Conservation (phyloP, 768 basidiomycete genomes). For the Suillus luteus region DNA sequence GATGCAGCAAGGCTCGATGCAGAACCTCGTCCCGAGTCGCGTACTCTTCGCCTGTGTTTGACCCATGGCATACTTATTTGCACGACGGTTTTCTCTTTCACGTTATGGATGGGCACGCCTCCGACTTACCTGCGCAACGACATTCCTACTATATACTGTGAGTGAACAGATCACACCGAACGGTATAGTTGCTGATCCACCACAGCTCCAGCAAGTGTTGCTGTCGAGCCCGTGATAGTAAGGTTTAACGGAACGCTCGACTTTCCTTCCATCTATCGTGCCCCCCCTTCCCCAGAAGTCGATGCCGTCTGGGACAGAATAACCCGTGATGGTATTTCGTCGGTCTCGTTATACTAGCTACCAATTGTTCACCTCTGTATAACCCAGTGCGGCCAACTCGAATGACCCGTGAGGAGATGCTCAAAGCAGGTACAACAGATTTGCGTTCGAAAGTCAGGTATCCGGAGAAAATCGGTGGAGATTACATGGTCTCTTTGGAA, state of each 20-base stretch:
- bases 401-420: conserved; percentile 12
- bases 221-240: conserved; percentile 11
- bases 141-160: conserved; percentile 3
- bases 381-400: neutral
- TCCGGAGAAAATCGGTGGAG: conserved; percentile 17
- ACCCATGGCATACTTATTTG: conserved; percentile 4
- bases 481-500: conserved; percentile 15
- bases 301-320: too few relatives aligned
- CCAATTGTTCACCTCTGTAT: neutral
- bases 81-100: conserved; percentile 9
- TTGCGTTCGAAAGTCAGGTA: conserved; percentile 13
- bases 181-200: neutral
- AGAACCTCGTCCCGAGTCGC: neutral
- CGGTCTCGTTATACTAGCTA: too few relatives aligned
- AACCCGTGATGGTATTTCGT: too few relatives aligned
- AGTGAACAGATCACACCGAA: neutral
- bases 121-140: conserved; percentile 1
- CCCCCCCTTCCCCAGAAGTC: conserved; percentile 6
- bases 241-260: conserved; percentile 14
- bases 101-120: conserved; percentile 12
- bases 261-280: conserved; percentile 14
- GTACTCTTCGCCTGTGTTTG: conserved; percentile 6
- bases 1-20: neutral
- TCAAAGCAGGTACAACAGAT: conserved; percentile 11
- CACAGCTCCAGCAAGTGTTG: conserved; percentile 16